Evolutionary conservation across 352 stramenopile genomes (phyloP).

Genomic region (Phytophthora macrochlamydospora): DNA sequence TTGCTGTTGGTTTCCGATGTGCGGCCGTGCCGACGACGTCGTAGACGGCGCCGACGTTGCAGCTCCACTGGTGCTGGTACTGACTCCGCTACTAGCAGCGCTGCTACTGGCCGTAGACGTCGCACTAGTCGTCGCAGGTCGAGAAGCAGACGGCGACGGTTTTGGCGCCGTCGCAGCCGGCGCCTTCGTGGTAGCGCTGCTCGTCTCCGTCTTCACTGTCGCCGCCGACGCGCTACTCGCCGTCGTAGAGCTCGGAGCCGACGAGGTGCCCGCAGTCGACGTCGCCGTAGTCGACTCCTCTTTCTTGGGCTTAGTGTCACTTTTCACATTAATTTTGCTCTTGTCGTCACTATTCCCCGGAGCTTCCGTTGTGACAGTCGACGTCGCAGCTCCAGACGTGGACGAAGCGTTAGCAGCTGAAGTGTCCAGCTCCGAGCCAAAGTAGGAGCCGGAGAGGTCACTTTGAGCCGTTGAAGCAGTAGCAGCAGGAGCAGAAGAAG

Average conservation of each 20-base stretch:
- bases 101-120: slow-evolving; percentile 8
- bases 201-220: slow-evolving; percentile 23
- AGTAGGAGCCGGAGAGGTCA: slow-evolving; percentile 64
- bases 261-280: slow-evolving; percentile 5
- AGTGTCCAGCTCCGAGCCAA: slow-evolving; percentile 64
- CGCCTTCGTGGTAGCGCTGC: slow-evolving; percentile 1
- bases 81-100: slow-evolving; percentile 12
- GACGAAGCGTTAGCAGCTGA: slow-evolving; percentile 6
- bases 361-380: slow-evolving; percentile 21
- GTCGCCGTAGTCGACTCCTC: slow-evolving; percentile 12
- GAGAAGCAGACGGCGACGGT: slow-evolving; percentile 7
- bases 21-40: slow-evolving; percentile 68
- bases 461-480: slow-evolving; percentile 9
- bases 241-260: slow-evolving; percentile 19
- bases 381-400: slow-evolving; percentile 9
- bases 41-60: slow-evolving; percentile 38
- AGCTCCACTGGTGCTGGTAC: slow-evolving; percentile 19
- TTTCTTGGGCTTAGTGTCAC: slow-evolving; percentile 35
- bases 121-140: slow-evolving; percentile 8
- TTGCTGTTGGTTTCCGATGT: slow-evolving; percentile 62
- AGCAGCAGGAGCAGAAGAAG: slow-evolving; percentile 11
- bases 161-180: slow-evolving; percentile 9
- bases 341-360: slow-evolving; percentile 22
- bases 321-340: slow-evolving; percentile 40
- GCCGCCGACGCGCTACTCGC: neutral